Base-by-base conservation (phyloP, 129 eudicot genomes). In the Scalesia atractyloides region DNA sequence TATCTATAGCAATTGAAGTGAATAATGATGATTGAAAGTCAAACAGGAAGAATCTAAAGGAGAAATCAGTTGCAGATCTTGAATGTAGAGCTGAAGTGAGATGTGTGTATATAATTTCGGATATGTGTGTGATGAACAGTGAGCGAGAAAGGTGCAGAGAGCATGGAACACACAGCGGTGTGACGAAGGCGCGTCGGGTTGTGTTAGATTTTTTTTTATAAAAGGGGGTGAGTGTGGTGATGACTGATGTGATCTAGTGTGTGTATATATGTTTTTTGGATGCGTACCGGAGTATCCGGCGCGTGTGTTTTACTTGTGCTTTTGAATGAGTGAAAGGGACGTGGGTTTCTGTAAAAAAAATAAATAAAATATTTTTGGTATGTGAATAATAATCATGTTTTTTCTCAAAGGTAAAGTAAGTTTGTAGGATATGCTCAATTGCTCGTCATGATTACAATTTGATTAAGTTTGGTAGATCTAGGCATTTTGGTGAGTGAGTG, bases 171-270 rank as follows among this genome's bases (percentile, higher is more conserved):
- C 52, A 63, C 64, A 43, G 71, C 30, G 62, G 70, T 7, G 0
- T 75, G 68, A 19, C 65, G 75, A 47, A 76, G 64, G 81, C 81
- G 81, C 81, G 81, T 77, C n/a, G 70, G 70, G 43, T 69, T 76
- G 13, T 50, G 74, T 11, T 13, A 66, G 37, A 58, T 58, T 12
- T 58, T 56, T 18, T 54, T 56, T 58, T 60, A 30, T 12, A 19
- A 39, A 56, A 71, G 13, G 22, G 5, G 13, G 26, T 20, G 71
- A 69, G 71, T 14, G 81, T 26, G 9, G 44, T 39, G 44, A 6
- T 39, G 18, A 50, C 43, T 57, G 67, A 72, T 58, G 79, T 54
- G 72, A 53, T 74, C 46, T 41, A 41, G 16, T 58, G 7, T 4
- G 47, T 66, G 46, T 66, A 26, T 75, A 39, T 54, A 5, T 37